Evolutionary conservation across 1,284 basidiomycete genomes (phyloP).

Genomic region (Austroboletus niveus): DNA sequence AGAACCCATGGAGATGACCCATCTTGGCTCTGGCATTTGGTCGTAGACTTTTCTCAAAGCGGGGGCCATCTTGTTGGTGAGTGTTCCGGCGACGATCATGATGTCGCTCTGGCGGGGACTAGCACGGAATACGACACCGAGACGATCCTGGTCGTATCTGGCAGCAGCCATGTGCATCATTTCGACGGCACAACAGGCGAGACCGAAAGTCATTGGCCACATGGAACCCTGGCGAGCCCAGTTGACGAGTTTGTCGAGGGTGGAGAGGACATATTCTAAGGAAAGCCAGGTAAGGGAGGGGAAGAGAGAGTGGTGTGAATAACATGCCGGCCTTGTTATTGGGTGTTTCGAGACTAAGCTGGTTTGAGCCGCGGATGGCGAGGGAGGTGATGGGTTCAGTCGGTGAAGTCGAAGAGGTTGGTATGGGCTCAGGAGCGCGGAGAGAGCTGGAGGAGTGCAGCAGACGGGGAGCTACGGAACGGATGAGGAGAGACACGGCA

Average conservation of each 20-base stretch:
- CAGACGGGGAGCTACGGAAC: slow-evolving; percentile 46
- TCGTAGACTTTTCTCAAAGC: slow-evolving; percentile 94
- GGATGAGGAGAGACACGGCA: not conserved
- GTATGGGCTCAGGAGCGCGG: slow-evolving; percentile 38
- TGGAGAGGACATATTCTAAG: slow-evolving; percentile 95
- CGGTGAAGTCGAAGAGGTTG: slow-evolving; percentile 45
- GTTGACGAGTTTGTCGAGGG: slow-evolving; percentile 95
- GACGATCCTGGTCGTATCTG: slow-evolving; percentile 97
- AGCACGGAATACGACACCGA: slow-evolving; percentile 98
- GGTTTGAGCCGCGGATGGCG: slow-evolving; percentile 79
- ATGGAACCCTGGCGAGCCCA: slow-evolving; percentile 98
- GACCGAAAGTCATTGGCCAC: slow-evolving; percentile 99
- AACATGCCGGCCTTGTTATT: slow-evolving; percentile 84
- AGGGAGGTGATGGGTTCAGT: slow-evolving; percentile 59
- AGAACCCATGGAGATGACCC: slow-evolving; percentile 99
- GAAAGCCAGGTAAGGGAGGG: not conserved
- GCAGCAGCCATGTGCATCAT: slow-evolving; percentile 99
- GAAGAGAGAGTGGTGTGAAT: not conserved
- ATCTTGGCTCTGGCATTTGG: slow-evolving; percentile 97
- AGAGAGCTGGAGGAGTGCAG: slow-evolving; percentile 52
- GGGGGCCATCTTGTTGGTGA: slow-evolving; percentile 99
- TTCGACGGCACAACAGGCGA: slow-evolving; percentile 99
- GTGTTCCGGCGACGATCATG: slow-evolving; percentile 99
- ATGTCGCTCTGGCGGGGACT: slow-evolving; percentile 97
- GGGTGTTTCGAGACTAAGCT: slow-evolving; percentile 84